Base-by-base conservation (phyloP, 2,329 filamentous ascomycete genomes). In the Neofusicoccum kwambonambiense region DNA sequence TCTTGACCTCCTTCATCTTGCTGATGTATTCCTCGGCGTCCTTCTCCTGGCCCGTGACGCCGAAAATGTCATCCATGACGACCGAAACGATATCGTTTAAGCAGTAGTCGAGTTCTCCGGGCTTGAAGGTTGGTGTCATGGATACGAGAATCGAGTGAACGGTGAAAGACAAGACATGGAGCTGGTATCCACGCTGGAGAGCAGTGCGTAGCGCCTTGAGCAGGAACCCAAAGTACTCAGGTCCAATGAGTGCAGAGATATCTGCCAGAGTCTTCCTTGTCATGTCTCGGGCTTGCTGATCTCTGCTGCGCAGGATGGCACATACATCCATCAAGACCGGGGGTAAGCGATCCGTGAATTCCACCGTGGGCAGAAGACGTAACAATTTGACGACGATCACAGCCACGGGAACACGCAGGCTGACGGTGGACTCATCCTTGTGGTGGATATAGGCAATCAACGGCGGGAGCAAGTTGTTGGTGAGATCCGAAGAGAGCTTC, bases 41-140 rank as follows among this genome's bases (percentile, higher is more conserved):
- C 78, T 99, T 99, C 74, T 99, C 94, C 78, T 97, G 91, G 1
- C 95, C 95, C 39, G 90, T 90, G 5, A 88, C 87, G 35, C 96
- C 96, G 73, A 99, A 99, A 12, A 96, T 95, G 74, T 99, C 96
- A 72, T 99, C 95, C 91, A 99, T 95, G 68, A 98, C 89, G 49
- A 99, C 87, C 1, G 87, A 85, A 51, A 96, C 88, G 49, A 98
- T 88, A 11, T 90, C 84, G 3, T 86, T 81, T 8, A 97, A 81
- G 72, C 93, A 97, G 74, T 97, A 93, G 73, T 99, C 92, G 35
- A 99, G 81, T 70, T 94, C 92, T 27, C 96, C 95, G 17, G 92
- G 88, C 45, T 87, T 82, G 71, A 92, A 90, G 2, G 87, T 83
- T 9, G 92, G 89, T 11, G 90, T 87, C 8, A 89, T 87, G 4